A percentile compares a stretch with the other conserved stretches of the same genome.
These are phyloP conservation scores for Brassica incana DNA, from an alignment of 345 rosid genomes.

Conservation along the genomic window DNA sequence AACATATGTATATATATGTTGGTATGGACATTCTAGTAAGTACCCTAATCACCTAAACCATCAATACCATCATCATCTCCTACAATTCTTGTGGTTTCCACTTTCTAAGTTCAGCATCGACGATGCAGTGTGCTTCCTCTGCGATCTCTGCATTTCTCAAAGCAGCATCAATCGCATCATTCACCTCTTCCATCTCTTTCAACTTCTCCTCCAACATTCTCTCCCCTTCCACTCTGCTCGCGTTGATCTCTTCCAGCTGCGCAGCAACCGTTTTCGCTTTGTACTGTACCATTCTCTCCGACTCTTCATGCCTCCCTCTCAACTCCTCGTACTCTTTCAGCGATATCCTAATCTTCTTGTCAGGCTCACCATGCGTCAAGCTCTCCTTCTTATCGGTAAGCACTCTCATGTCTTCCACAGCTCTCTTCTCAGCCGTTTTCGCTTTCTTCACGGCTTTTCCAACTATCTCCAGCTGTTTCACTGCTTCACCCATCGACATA, in stretches of 20 bases:
- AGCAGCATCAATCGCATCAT: slow-evolving; percentile 62
- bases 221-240: slow-evolving; percentile 48
- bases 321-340: slow-evolving; percentile 52
- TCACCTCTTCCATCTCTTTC: slow-evolving; percentile 60
- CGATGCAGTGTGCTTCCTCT: slow-evolving; percentile 59
- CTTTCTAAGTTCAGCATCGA: slow-evolving; percentile 67
- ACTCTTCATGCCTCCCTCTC: slow-evolving; percentile 57
- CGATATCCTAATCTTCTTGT: slow-evolving; percentile 53
- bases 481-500: slow-evolving; percentile 41
- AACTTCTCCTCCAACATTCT: slow-evolving; percentile 51
- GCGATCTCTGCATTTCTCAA: slow-evolving; percentile 68
- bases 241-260: slow-evolving; percentile 53
- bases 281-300: slow-evolving; percentile 46
- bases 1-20: not conserved
- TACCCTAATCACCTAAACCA: slow-evolving; percentile 34
- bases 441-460: slow-evolving; percentile 55
- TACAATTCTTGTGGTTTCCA: slow-evolving; percentile 49
- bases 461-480: slow-evolving; percentile 48
- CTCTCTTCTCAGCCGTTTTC: slow-evolving; percentile 53
- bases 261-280: slow-evolving; percentile 53
- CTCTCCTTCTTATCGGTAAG: slow-evolving; percentile 41
- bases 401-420: slow-evolving; percentile 54
- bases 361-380: slow-evolving; percentile 32
- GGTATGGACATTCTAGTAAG: slow-evolving; percentile 32
- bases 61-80: slow-evolving; percentile 7